Base-by-base conservation (phyloP, 2,329 filamentous ascomycete genomes). In the Botrytis aclada region DNA sequence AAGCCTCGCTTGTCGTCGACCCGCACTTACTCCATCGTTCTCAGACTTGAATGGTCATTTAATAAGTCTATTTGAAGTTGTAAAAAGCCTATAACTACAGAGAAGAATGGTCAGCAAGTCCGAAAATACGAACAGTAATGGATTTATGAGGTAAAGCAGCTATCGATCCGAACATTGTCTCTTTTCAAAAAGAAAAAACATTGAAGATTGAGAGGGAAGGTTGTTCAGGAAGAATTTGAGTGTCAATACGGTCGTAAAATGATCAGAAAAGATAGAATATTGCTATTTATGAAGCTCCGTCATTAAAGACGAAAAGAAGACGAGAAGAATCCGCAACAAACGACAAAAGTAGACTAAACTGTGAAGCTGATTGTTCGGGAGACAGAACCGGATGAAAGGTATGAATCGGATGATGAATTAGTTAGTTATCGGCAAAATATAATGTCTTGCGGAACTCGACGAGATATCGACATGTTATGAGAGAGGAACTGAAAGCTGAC, bases 401-500 rank as follows among this genome's bases (percentile, higher is more conserved):
- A 7, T n/a, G 4, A 54, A 3, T 54, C 5, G 5, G 12, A 54
- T 16, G 12, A 54, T 54, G 6, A 7, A n/a, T 14, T n/a, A 51
- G 5, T 7, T 2, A n/a, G 0, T 16, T 7, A 16, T n/a, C n/a
- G 2, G 25, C 0, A 54, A n/a, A 7, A n/a, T n/a, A 3, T n/a
- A 14, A 54, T 54, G 16, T 54, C 5, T 1, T 14, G 4, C 2
- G 12, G 47, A n/a, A n/a, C 1, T 51, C 25, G 47, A n/a, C 25
- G 10, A 51, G 4, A 51, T 51, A 51, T n/a, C 10, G 3, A 51
- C 12, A 3, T n/a, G 12, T 16, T 16, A 16, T 54, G 47, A 54
- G 0, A n/a, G 2, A 3, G 12, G 0, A 16, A 54, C 0, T 54
- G 47, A n/a, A 54, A 54, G 47, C 47, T 54, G 25, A 54, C 16